A percentile compares a stretch with the other conserved stretches of the same genome.
These are phyloP conservation scores for Stagonosporopsis tanaceti DNA, from an alignment of 2,329 filamentous ascomycete genomes.

Conservation along the genomic window DNA sequence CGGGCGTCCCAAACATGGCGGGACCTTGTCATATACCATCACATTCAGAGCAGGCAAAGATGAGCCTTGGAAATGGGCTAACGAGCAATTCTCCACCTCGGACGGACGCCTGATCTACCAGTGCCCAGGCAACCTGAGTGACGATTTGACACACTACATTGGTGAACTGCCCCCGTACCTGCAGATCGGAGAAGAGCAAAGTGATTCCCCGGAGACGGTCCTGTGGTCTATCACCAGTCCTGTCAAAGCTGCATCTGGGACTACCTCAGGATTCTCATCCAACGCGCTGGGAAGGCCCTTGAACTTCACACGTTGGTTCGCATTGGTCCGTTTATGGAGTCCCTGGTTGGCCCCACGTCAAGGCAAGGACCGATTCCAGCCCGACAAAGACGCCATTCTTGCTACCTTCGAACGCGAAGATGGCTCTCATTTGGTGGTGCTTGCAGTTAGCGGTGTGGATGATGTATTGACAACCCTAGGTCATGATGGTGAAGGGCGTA, in stretches of 20 bases:
- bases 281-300: slow-evolving; percentile 70
- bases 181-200: slow-evolving; percentile 61
- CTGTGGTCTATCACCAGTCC: slow-evolving; percentile 72
- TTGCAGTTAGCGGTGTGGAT: slow-evolving; percentile 78
- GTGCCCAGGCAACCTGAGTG: slow-evolving; percentile 39
- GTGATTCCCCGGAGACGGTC: slow-evolving; percentile 72
- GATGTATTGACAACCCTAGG: slow-evolving; percentile 75
- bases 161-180: slow-evolving; percentile 65
- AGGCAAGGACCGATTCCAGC: slow-evolving; percentile 69
- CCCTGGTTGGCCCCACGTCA: slow-evolving; percentile 92
- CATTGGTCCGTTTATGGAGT: slow-evolving; percentile 78
- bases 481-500: slow-evolving; percentile 68
- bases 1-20: slow-evolving; percentile 53
- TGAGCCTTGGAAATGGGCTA: slow-evolving; percentile 74
- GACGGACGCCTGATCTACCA: slow-evolving; percentile 71
- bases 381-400: slow-evolving; percentile 80
- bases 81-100: slow-evolving; percentile 67
- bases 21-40: slow-evolving; percentile 70
- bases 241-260: slow-evolving; percentile 64
- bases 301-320: slow-evolving; percentile 77
- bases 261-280: slow-evolving; percentile 65
- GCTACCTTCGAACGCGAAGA: slow-evolving; percentile 77
- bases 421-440: slow-evolving; percentile 77
- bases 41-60: slow-evolving; percentile 67
- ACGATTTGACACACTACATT: slow-evolving; percentile 65